These are phyloP conservation scores for Ustilago sp. DNA, from an alignment of 1,284 basidiomycete genomes.

Conservation along the genomic window DNA sequence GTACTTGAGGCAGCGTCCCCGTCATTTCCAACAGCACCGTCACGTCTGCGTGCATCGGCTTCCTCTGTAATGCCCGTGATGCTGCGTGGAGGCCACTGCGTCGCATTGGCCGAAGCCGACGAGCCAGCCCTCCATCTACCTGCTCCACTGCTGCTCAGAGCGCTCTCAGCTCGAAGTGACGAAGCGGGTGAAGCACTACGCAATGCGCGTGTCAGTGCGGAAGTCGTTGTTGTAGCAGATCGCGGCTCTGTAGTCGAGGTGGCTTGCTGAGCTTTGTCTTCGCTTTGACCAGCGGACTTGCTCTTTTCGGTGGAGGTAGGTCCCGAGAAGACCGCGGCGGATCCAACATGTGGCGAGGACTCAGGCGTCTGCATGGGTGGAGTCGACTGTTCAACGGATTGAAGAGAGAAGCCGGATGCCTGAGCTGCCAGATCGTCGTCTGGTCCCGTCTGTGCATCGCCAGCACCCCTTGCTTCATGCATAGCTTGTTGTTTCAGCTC, in stretches of 20 bases:
- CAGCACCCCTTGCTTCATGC: background rate
- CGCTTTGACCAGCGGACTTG: background rate
- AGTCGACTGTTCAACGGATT: constrained; percentile 31
- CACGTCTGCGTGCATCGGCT: constrained; percentile 9
- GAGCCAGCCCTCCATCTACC: constrained; percentile 33
- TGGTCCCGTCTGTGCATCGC: background rate
- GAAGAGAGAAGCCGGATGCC: constrained; percentile 35
- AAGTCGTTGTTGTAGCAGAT: constrained; percentile 25
- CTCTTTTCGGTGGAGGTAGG: constrained; percentile 12
- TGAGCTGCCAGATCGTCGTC: constrained; percentile 23
- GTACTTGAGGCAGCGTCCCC: constrained; percentile 28
- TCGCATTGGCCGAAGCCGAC: constrained; percentile 28
- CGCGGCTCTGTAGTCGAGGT: background rate
- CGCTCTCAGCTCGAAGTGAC: constrained; percentile 21
- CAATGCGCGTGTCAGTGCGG: constrained; percentile 49
- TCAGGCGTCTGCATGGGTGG: constrained; percentile 51
- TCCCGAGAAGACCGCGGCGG: constrained; percentile 6
- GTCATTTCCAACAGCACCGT: constrained; percentile 11
- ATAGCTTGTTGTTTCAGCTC: background rate
- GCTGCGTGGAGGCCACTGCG: constrained; percentile 34
- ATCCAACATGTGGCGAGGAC: constrained; percentile 24
- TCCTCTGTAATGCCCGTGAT: constrained; percentile 40
- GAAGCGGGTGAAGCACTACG: constrained; percentile 38
- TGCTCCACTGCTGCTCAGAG: constrained; percentile 9
- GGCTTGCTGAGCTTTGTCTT: constrained; percentile 5